Evolutionary conservation across 169 alveolate species (phyloP).

Genomic region (Plasmodium gaboni): DNA sequence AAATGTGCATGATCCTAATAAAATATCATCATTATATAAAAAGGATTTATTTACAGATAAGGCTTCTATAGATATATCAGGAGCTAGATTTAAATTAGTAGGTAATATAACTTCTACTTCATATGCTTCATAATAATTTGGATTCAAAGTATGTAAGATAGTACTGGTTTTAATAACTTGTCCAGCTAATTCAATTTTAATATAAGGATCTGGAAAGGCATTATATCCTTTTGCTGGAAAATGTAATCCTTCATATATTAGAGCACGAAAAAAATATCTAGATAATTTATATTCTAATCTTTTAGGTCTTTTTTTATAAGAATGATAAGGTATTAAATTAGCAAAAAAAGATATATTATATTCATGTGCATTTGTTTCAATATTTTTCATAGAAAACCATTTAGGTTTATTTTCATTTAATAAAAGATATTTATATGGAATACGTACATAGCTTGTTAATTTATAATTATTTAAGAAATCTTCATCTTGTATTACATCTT

Average conservation of each 20-base stretch:
- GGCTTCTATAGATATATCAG: conserved; percentile 88
- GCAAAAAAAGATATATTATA: conserved; percentile 80
- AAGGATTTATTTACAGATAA: conserved; percentile 81
- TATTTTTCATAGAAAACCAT: conserved; percentile 86
- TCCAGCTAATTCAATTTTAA: conserved; percentile 89
- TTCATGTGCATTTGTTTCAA: conserved; percentile 74
- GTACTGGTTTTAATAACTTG: conserved; percentile 85
- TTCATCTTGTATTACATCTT: conserved; percentile 12
- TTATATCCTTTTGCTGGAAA: conserved; percentile 87
- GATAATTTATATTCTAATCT: conserved; percentile 88
- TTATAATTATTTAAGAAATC: conserved; percentile 49
- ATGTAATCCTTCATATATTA: conserved; percentile 91
- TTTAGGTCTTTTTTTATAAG: conserved; percentile 81
- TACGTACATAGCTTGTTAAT: conserved; percentile 59
- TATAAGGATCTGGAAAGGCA: conserved; percentile 83
- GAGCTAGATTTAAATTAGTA: conserved; percentile 88
- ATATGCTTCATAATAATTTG: conserved; percentile 91
- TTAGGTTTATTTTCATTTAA: conserved; percentile 87
- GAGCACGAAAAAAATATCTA: conserved; percentile 86
- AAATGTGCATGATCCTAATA: conserved; percentile 82
- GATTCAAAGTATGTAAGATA: conserved; percentile 87
- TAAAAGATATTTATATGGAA: conserved; percentile 82
- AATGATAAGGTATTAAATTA: conserved; percentile 65
- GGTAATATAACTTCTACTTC: conserved; percentile 91
- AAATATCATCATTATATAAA: conserved; percentile 76